Evolutionary conservation across 2,329 filamentous ascomycete species (phyloP), one percentile per base, ranked within the genome.

Genomic region (Fusarium drepaniforme): DNA sequence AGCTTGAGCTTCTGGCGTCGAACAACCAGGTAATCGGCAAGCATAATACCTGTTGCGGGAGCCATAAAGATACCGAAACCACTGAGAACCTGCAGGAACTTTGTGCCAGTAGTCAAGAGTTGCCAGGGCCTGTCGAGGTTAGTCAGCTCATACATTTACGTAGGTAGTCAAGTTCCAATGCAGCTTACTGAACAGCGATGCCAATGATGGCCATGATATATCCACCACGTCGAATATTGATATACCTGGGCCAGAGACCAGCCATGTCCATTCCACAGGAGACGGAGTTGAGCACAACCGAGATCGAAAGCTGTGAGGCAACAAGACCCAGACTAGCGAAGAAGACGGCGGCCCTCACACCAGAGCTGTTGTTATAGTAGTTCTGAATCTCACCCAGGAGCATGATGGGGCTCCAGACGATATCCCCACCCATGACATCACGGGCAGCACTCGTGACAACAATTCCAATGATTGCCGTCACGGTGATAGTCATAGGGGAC

Each of bases 181-280:
- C 13, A 56, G 67, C 70, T 53, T 58, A 77, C 74, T 75, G 75
- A 15, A 67, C 66, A 64, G 63, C 70, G 38, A 87, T 84, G 15
- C 82, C 84, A 8, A 88, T 79, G 4, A 88, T 72, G 0, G 85
- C 82, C 6, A 84, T 85, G 46, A 90, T 80, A 68, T 87, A 87
- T 4, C 84, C 84, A 1, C 89, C 90, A 3, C 89, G 85, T 6
- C 88, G 82, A 67, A 90, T 90, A 77, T 89, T 90, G 80, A 91
- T 85, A 71, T 86, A 90, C 46, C 82, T 83, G 0, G 88, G 88
- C 67, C 86, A 86, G 0, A 90, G 79, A 1, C 85, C 87, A 0
- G 88, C 85, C 59, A 90, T 81, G 74, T 91, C 90, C 83, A 91
- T 89, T 8, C 89, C 89, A 4, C 84, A 83, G 0, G 85, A 85